Evolutionary conservation across 495 filamentous ascomycete species (phyloP).

Genomic region (Hyaloscypha variabilis): DNA sequence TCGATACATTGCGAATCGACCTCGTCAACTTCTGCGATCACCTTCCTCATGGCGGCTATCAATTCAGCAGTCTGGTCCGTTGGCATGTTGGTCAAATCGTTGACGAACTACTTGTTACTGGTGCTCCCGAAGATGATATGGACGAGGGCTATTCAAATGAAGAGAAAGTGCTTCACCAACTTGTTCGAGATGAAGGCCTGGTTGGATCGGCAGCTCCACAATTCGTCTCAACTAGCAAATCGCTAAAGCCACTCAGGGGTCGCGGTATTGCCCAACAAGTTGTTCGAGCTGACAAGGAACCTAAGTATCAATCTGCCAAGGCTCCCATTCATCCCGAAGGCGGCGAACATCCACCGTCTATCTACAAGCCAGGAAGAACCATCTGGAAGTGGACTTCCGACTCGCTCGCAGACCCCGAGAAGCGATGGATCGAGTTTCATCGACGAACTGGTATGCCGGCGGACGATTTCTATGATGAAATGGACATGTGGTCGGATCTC

Average conservation of each 20-base stretch:
- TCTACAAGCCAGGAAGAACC: slow-evolving; percentile 38
- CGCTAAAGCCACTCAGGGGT: slow-evolving; percentile 33
- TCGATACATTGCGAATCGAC: slow-evolving; percentile 46
- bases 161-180: slow-evolving; percentile 37
- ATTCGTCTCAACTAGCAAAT: slow-evolving; percentile 33
- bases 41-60: slow-evolving; percentile 35
- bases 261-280: slow-evolving; percentile 19
- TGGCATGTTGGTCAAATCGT: slow-evolving; percentile 46
- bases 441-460: slow-evolving; percentile 36
- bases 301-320: slow-evolving; percentile 28
- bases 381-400: slow-evolving; percentile 47
- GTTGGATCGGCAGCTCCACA: slow-evolving; percentile 38
- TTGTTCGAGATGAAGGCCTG: slow-evolving; percentile 49
- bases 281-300: slow-evolving; percentile 18
- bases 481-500: neutral
- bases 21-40: slow-evolving; percentile 48
- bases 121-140: slow-evolving; percentile 36
- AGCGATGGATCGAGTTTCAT: slow-evolving; percentile 46
- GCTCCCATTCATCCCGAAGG: slow-evolving; percentile 37
- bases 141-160: slow-evolving; percentile 35
- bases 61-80: slow-evolving; percentile 39
- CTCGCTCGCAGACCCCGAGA: slow-evolving; percentile 35
- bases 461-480: slow-evolving; percentile 8
- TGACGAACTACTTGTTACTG: slow-evolving; percentile 47
- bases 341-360: slow-evolving; percentile 41